Evolutionary conservation across 2,329 filamentous ascomycete species (phyloP), one percentile per base, ranked within the genome.

Genomic region (Phialemoniopsis sp.): DNA sequence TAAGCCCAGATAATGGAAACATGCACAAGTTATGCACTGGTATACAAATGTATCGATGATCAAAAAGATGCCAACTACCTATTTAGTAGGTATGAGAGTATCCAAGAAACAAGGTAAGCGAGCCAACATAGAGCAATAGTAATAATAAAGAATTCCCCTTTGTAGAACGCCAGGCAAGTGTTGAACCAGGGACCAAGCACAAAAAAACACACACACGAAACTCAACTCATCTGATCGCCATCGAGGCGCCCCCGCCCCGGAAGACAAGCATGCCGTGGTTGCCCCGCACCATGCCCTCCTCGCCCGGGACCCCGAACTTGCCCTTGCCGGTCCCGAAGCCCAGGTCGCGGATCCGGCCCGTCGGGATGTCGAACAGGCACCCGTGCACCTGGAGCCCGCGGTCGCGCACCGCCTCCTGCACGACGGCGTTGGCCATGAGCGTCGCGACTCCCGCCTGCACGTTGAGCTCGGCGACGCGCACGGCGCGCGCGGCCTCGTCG

Each of bases 341-440:
- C 3, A 79, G 54, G 50, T 79, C 70, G 30, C 59, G 58, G 37
- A 79, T 59, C 43, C 65, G 64, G 12, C 76, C 76, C 15, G 55
- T 62, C 6, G 51, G 62, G 37, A 79, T 63, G 47, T 93, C 82
- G 58, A 87, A 91, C 13, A 94, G 68, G 38, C 82, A 71, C n/a
- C 87, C 88, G 58, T 93, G 87, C 6, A 94, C 75, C 61, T 83
- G 67, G 32, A 95, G 62, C 2, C 82, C 85, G 19, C 85, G 71
- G 51, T 88, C 80, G 47, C 68, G 61, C 43, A 89, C 78, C 18
- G 85, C 87, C 45, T 87, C 82, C 52, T 81, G 72, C 21, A 94
- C 74, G 17, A 77, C 74, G 36, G 73, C 68, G 60, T 89, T 89
- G 55, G 79, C 72, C 67, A 82, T 76, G 41, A 93, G 62, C 15